phyloP scores from a whole-genome alignment of 305 asterid species.

The Fraxinus dipetala region DNA sequence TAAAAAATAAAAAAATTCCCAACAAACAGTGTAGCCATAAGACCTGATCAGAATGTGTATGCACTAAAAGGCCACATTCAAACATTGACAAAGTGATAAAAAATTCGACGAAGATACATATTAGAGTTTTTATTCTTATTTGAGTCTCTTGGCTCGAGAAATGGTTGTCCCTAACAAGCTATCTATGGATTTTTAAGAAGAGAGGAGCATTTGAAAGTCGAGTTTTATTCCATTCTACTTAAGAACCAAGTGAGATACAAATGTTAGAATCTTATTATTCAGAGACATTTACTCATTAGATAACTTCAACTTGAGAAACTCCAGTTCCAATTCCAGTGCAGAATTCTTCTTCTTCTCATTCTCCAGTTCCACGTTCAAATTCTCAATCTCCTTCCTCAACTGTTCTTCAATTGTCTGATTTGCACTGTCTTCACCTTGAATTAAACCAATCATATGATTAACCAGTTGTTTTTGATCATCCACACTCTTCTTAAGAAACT shows the following conservation, averaged over 20 bases:
- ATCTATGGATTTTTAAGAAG: background rate
- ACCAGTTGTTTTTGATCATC: slow-evolving; percentile 57
- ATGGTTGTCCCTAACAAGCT: background rate
- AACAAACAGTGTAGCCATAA: background rate
- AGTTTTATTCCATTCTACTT: background rate
- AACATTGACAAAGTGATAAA: background rate
- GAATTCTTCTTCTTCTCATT: slow-evolving; percentile 51
- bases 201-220: background rate
- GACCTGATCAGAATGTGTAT: background rate
- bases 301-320: slow-evolving; percentile 43
- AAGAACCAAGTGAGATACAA: background rate
- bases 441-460: slow-evolving; percentile 36
- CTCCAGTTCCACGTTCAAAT: slow-evolving; percentile 47
- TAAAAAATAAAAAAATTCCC: background rate
- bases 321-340: slow-evolving; percentile 53
- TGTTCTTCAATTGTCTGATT: slow-evolving; percentile 47
- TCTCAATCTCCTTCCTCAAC: slow-evolving; percentile 42
- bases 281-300: slow-evolving; percentile 27
- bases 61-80: background rate
- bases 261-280: background rate
- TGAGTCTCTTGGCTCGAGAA: background rate
- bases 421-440: slow-evolving; percentile 34
- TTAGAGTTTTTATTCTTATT: background rate
- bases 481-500: slow-evolving; percentile 50
- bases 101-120: background rate